A percentile compares a stretch with the other conserved stretches of the same genome.
phyloP scores from a whole-genome alignment of 345 rosid species.

The Linum usitatissimum region DNA sequence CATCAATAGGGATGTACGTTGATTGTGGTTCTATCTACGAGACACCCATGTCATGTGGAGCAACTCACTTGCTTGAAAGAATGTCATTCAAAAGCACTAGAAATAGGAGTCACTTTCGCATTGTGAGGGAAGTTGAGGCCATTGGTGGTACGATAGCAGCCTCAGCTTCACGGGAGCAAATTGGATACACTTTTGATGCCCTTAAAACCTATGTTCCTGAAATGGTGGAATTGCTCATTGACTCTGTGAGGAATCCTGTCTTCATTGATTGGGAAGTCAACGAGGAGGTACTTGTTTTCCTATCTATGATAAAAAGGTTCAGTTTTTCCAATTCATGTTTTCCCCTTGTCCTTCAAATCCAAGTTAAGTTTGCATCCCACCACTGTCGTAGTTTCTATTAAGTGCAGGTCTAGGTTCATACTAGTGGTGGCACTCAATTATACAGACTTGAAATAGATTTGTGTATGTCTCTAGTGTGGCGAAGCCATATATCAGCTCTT shows the following conservation, averaged over 20 bases:
- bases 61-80: constrained; percentile 68
- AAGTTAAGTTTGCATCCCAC: neutral
- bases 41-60: constrained; percentile 56
- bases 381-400: neutral
- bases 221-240: constrained; percentile 85
- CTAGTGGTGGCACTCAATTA: neutral
- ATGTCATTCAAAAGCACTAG: constrained; percentile 84
- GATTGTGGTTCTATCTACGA: constrained; percentile 69
- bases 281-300: constrained; percentile 32
- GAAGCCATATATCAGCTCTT: neutral
- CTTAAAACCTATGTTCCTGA: constrained; percentile 75
- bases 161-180: constrained; percentile 79
- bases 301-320: neutral
- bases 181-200: constrained; percentile 82
- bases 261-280: constrained; percentile 91
- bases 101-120: constrained; percentile 63
- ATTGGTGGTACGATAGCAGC: constrained; percentile 68
- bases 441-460: neutral
- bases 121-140: constrained; percentile 82
- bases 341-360: neutral
- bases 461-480: neutral
- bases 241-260: constrained; percentile 77
- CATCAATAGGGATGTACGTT: constrained; percentile 69
- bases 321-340: neutral
- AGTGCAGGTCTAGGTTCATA: constrained; percentile 19